Conservation (phyloP, 2,329 filamentous ascomycete species). For the Verticillium nubilum region DNA sequence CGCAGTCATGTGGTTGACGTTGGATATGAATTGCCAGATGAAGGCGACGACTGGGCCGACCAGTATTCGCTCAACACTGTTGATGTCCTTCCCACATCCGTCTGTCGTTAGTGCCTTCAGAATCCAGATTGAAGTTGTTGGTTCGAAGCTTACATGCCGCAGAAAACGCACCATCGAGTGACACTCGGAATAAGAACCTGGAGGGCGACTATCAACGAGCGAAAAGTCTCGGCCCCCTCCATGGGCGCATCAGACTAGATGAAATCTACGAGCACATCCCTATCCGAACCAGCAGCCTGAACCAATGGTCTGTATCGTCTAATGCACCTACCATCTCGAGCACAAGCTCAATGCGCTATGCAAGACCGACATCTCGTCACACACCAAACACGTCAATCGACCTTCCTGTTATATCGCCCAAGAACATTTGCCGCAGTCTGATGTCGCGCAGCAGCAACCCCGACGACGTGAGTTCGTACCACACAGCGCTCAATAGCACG, state of each 20-base stretch:
- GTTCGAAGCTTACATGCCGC: background rate
- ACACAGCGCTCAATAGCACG: constrained; percentile 8
- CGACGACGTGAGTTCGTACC: constrained; percentile 11
- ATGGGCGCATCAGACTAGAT: constrained; percentile 18
- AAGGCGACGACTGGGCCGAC: background rate
- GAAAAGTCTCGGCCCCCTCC: constrained; percentile 16
- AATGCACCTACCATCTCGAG: constrained; percentile 33
- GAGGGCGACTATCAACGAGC: constrained; percentile 13
- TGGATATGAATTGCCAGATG: background rate
- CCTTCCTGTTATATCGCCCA: constrained; percentile 16
- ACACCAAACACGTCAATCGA: constrained; percentile 41
- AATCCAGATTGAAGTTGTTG: background rate
- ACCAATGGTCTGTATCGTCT: constrained; percentile 36
- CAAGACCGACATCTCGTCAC: constrained; percentile 33
- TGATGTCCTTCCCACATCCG: background rate
- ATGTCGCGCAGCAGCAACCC: constrained; percentile 9
- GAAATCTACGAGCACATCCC: constrained; percentile 31
- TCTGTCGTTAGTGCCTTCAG: background rate
- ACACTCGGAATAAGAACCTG: constrained; percentile 6
- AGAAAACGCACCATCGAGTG: background rate
- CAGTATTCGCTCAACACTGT: background rate
- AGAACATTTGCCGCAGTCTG: constrained; percentile 5
- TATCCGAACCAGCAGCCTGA: constrained; percentile 27
- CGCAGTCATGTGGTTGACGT: background rate
- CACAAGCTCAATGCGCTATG: constrained; percentile 32